phyloP scores from a whole-genome alignment of 257 asterid genomes.

The Parsonsia alboflavescens region DNA sequence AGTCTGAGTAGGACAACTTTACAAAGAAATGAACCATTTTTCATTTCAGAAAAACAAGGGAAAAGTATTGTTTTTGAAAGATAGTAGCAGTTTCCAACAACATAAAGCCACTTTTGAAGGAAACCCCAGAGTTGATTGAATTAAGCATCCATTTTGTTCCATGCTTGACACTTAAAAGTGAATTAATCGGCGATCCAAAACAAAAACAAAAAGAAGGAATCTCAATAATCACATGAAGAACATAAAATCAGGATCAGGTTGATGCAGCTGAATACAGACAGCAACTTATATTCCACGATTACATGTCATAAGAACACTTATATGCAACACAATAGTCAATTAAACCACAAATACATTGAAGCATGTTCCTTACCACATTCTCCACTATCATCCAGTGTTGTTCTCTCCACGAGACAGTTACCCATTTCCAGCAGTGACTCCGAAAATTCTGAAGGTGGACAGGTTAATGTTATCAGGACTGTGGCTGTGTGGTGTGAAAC shows the following conservation, averaged over 20 bases:
- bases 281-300: not conserved
- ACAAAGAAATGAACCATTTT: not conserved
- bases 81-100: not conserved
- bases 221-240: constrained; percentile 2
- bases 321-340: not conserved
- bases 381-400: constrained; percentile 55
- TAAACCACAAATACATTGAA: not conserved
- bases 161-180: not conserved
- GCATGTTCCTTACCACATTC: constrained; percentile 54
- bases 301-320: not conserved
- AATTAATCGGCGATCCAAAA: not conserved
- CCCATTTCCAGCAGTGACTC: constrained; percentile 98
- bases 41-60: not conserved
- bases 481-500: not conserved
- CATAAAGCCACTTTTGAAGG: not conserved
- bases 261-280: not conserved
- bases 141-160: not conserved
- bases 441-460: constrained; percentile 65
- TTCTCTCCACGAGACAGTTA: constrained; percentile 76
- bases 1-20: not conserved
- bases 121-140: not conserved
- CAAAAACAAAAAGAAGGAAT: not conserved
- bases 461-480: not conserved
- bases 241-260: not conserved
- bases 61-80: not conserved